Percentiles rank a stretch among this genome's conserved stretches.
phyloP scores from a whole-genome alignment of 257 asterid genomes.

The Nemophila menziesii region DNA sequence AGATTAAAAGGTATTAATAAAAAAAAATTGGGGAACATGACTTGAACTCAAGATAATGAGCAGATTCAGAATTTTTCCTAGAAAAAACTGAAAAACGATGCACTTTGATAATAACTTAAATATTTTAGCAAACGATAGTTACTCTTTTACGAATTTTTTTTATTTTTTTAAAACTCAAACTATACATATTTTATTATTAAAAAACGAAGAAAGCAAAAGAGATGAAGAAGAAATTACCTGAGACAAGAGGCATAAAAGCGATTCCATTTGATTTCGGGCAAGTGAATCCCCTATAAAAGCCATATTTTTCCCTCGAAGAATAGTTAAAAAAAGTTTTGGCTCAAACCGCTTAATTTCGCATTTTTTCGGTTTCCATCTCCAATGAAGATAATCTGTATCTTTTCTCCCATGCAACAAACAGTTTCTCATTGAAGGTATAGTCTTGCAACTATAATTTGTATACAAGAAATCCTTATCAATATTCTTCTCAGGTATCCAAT shows the following conservation, averaged over 20 bases:
- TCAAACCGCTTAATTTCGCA: constrained; percentile 23
- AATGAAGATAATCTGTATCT: constrained; percentile 18
- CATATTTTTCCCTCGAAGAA: constrained; percentile 38
- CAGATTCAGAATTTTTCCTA: no score
- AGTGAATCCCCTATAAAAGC: constrained; percentile 72
- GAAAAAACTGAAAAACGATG: no score
- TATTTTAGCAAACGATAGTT: neutral
- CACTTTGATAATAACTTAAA: no score
- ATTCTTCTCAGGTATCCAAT: constrained; percentile 54
- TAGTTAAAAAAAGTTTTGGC: constrained; percentile 13
- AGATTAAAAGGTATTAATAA: no score
- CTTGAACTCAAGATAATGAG: no score
- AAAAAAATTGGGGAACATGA: no score
- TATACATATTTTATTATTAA: neutral
- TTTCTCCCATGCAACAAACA: constrained; percentile 27
- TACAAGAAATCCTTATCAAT: constrained; percentile 23
- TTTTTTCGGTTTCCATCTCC: constrained; percentile 31
- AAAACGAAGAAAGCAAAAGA: neutral
- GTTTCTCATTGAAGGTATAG: constrained; percentile 22
- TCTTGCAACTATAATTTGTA: constrained; percentile 45
- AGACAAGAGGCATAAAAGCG: constrained; percentile 62
- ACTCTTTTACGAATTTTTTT: neutral
- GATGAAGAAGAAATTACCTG: neutral
- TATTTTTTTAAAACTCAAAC: neutral
- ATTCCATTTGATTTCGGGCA: constrained; percentile 61